Evolutionary conservation across 2,329 filamentous ascomycete genomes (phyloP).

Genomic region (Trichoderma polysporum): DNA sequence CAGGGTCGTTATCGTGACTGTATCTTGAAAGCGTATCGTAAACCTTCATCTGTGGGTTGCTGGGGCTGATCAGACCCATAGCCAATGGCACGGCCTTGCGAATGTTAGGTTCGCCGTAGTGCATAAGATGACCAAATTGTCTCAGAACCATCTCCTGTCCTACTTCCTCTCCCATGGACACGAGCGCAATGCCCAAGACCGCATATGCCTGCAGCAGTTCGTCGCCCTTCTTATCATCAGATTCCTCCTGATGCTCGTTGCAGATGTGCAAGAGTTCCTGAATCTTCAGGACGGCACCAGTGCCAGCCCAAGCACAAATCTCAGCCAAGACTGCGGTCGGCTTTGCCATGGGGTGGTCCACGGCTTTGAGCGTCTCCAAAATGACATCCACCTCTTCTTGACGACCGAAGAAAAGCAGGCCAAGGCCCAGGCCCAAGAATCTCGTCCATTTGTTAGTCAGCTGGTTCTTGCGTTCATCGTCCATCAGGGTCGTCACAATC

Average conservation of each 20-base stretch:
- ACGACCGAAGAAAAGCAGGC: constrained; percentile 90
- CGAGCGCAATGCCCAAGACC: constrained; percentile 87
- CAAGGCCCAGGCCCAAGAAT: constrained; percentile 91
- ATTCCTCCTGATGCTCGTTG: constrained; percentile 94
- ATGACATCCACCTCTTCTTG: constrained; percentile 99
- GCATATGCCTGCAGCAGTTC: constrained; percentile 95
- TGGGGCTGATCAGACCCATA: constrained; percentile 94
- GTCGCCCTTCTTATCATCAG: constrained; percentile 91
- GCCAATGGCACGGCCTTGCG: constrained; percentile 92
- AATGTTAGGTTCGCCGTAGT: constrained; percentile 97
- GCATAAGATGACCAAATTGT: constrained; percentile 97
- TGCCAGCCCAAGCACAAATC: constrained; percentile 97
- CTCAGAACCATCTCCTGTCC: constrained; percentile 98
- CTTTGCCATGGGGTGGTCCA: constrained; percentile 95
- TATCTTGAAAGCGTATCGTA: constrained; percentile 98
- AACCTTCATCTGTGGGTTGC: constrained; percentile 99
- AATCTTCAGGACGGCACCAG: constrained; percentile 93
- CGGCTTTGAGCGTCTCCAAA: constrained; percentile 91
- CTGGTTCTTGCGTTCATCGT: constrained; percentile 86
- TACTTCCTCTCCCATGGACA: constrained; percentile 97
- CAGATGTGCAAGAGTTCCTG: constrained; percentile 97
- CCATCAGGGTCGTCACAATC: constrained; percentile 87
- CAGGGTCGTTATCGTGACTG: constrained; percentile 97
- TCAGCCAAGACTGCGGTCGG: constrained; percentile 93
- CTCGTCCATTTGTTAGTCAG: constrained; percentile 98